Evolutionary conservation across 148 eudicot genomes (phyloP).

Genomic region (Chenopodium suecicum): DNA sequence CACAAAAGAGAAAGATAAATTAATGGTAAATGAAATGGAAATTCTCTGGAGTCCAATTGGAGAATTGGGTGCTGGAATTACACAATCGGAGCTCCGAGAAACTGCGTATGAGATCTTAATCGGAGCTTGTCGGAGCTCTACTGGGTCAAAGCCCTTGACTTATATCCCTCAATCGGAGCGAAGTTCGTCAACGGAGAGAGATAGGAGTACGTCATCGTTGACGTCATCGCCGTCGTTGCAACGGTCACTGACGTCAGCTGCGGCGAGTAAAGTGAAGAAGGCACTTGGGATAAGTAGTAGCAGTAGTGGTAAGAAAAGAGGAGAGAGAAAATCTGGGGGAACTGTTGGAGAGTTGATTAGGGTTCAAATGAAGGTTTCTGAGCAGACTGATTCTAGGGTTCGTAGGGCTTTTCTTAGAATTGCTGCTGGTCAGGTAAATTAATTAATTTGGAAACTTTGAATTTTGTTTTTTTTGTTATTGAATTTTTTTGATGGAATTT

Average conservation of each 20-base stretch:
- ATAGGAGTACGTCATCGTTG: slow-evolving; percentile 25
- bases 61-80: slow-evolving; percentile 33
- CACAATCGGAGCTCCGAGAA: slow-evolving; percentile 78
- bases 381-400: slow-evolving; percentile 76
- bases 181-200: slow-evolving; percentile 22
- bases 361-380: slow-evolving; percentile 85
- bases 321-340: slow-evolving; percentile 26
- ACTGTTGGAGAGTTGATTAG: slow-evolving; percentile 72
- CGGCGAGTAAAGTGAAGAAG: slow-evolving; percentile 81
- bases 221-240: slow-evolving; percentile 36
- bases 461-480: background rate
- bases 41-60: slow-evolving; percentile 50
- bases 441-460: background rate
- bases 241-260: slow-evolving; percentile 50
- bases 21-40: slow-evolving; percentile 27
- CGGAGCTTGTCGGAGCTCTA: slow-evolving; percentile 72
- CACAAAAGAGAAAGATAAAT: too few species aligned
- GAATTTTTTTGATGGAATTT: background rate
- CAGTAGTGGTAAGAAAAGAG: slow-evolving; percentile 9
- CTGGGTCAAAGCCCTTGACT: slow-evolving; percentile 62
- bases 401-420: slow-evolving; percentile 68
- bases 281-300: slow-evolving; percentile 53
- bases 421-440: slow-evolving; percentile 77
- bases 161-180: slow-evolving; percentile 52
- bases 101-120: slow-evolving; percentile 79